phyloP scores from a whole-genome alignment of 345 rosid species.

The Dipteronia sinensis region DNA sequence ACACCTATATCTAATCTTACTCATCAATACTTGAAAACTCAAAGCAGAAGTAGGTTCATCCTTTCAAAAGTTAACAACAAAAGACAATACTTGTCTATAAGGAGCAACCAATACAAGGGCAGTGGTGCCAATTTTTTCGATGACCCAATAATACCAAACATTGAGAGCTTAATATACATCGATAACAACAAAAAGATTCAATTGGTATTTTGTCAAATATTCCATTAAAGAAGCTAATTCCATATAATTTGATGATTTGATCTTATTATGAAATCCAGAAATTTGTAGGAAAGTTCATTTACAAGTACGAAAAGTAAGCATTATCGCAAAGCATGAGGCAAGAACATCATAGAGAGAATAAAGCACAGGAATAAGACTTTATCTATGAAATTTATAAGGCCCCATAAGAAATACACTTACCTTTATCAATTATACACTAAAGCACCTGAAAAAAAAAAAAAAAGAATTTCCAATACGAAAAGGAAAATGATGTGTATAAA shows the following conservation, averaged over 20 bases:
- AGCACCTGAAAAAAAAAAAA: constrained; percentile 16
- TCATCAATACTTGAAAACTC: not conserved
- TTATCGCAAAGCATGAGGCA: constrained; percentile 26
- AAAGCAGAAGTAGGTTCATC: constrained; percentile 8
- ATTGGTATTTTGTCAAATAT: not conserved
- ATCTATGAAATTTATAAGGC: constrained; percentile 32
- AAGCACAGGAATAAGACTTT: constrained; percentile 40
- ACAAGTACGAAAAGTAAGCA: constrained; percentile 19
- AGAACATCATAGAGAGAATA: constrained; percentile 24
- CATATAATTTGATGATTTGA: not conserved
- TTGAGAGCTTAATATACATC: not conserved
- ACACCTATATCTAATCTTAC: not conserved
- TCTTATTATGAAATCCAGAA: not conserved
- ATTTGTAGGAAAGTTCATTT: not conserved
- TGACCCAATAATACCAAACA: not conserved
- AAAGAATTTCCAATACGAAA: not conserved
- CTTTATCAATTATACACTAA: constrained; percentile 9
- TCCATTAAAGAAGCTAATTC: not conserved
- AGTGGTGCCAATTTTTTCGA: not conserved
- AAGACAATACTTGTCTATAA: not conserved
- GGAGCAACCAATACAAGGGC: not conserved
- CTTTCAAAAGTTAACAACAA: not conserved
- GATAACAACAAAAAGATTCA: not conserved
- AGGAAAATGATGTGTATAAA: constrained; percentile 13
- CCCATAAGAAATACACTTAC: constrained; percentile 19